Evolutionary conservation across 352 stramenopile genomes (phyloP).

Genomic region (Globisporangium perplexum): DNA sequence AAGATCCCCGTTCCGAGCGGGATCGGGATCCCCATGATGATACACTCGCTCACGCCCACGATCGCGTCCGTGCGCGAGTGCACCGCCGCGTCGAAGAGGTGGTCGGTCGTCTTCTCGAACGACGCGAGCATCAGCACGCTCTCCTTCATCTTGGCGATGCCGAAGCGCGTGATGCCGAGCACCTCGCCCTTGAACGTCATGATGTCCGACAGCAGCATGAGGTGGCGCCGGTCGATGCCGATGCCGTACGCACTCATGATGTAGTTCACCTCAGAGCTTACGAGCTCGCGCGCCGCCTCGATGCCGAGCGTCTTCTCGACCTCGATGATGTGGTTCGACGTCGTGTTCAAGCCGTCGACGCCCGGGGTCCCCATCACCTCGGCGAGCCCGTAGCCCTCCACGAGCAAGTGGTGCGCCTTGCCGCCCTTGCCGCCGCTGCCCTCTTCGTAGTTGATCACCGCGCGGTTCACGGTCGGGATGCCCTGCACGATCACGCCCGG

Average conservation of each 20-base stretch:
- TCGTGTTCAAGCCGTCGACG: constrained; percentile 94
- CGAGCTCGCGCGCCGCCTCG: constrained; percentile 95
- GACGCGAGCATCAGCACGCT: constrained; percentile 99
- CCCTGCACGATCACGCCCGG: constrained; percentile 97
- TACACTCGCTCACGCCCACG: constrained; percentile 98
- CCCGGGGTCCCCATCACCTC: constrained; percentile 98
- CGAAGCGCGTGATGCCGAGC: constrained; percentile 93
- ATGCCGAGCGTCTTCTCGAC: constrained; percentile 96
- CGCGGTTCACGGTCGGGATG: constrained; percentile 96
- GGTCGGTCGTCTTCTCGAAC: constrained; percentile 99
- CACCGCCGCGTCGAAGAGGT: constrained; percentile 99
- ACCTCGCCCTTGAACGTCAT: constrained; percentile 99
- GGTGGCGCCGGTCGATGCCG: constrained; percentile 97
- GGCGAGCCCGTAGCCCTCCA: constrained; percentile 97
- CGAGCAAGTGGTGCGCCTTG: constrained; percentile 95
- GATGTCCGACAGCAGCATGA: constrained; percentile 98
- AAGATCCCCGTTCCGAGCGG: constrained; percentile 98
- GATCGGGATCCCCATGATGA: constrained; percentile 99
- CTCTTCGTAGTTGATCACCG: constrained; percentile 98
- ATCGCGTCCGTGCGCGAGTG: constrained; percentile 97
- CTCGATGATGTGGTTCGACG: constrained; percentile 99
- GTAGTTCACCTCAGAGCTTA: constrained; percentile 98
- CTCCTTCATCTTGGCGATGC: constrained; percentile 99
- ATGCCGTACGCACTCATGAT: constrained; percentile 99
- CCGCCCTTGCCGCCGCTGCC: constrained; percentile 48